Base-by-base conservation (phyloP, 352 stramenopile species). In the Phytophthora sansomeana region DNA sequence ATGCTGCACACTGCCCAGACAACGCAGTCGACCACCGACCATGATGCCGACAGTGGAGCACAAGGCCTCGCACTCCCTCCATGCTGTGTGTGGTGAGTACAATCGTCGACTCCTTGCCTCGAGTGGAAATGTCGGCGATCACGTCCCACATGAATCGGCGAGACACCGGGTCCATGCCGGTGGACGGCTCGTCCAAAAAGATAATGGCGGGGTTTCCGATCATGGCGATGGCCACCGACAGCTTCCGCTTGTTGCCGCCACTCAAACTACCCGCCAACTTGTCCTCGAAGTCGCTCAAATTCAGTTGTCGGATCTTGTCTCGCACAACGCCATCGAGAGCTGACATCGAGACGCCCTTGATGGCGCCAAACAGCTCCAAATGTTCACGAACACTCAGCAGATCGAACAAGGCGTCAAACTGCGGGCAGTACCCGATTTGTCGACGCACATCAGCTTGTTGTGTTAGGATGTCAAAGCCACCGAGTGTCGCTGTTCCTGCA, bases 41-140 rank as follows among this genome's bases (percentile, higher is more conserved):
- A 99, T 98, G 52, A 99, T 99, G 6, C 89, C 96, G n/a, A 99
- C 96, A 35, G 94, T 87, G 36, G 94, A 92, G 61, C 95, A 98
- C 9, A 99, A 73, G 8, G 89, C 90, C 56, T 99, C 97, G 5
- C 81, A 96, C 63, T 99, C 97, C 51, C 98, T n/a, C 88, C 97
- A 99, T 99, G 59, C 91, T 97, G 74, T 99, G 96, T 0, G 96
- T 99, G 11, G 96, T 98, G 3, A 98, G 72, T 8, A 98, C 76
- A 33, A 98, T 90, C 0, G 85, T 92, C 17, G 87, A 87, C 16
- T 83, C 70, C 54, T 91, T 85, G 64, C 72, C 63, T 29, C 74
- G 73, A 17, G 82, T 91, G 21, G 86, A 87, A 30, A 93, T 81
- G 28, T 87, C 75, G 7, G 83, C 86, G 44, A 97, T 96, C 16